Percentiles rank a stretch among this genome's conserved stretches.
phyloP scores from a whole-genome alignment of 1,139 yeast genomes.

The Yamadazyma atlantica region DNA sequence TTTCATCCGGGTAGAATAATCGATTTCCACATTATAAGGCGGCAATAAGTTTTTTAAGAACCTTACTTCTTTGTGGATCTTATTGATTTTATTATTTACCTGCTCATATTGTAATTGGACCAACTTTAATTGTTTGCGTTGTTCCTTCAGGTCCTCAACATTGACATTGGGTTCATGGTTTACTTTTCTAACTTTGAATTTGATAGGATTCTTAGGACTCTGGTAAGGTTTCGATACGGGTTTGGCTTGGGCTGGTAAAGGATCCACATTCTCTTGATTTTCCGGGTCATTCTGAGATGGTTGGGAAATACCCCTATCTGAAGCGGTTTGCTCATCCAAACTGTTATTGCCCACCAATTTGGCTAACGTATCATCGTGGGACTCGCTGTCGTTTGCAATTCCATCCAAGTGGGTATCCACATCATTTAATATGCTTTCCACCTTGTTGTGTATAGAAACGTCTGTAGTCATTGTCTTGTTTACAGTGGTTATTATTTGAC shows the following conservation, averaged over 20 bases:
- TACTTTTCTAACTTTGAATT: slow-evolving; percentile 45
- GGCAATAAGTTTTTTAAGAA: slow-evolving; percentile 43
- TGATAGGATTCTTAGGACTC: slow-evolving; percentile 25
- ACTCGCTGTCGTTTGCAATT: not conserved
- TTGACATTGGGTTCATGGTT: slow-evolving; percentile 28
- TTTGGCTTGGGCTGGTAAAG: not conserved
- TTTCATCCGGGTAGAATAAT: slow-evolving; percentile 42
- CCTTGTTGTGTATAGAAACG: not conserved
- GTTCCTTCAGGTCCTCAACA: slow-evolving; percentile 5
- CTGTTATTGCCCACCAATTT: not conserved
- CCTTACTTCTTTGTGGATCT: slow-evolving; percentile 42
- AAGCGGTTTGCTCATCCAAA: not conserved
- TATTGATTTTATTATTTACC: slow-evolving; percentile 30
- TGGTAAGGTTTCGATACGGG: not conserved
- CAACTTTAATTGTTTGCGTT: slow-evolving; percentile 16
- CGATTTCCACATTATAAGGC: slow-evolving; percentile 47
- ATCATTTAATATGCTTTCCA: slow-evolving; percentile 1
- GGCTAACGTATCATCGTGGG: not conserved
- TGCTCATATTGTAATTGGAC: slow-evolving; percentile 40
- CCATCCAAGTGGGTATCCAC: slow-evolving; percentile 1
- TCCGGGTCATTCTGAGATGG: too few relatives aligned
- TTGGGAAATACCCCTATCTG: too few relatives aligned
- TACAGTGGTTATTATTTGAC: not conserved
- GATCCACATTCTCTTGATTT: not conserved
- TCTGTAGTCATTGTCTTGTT: slow-evolving; percentile 2